Conservation (phyloP, 2,329 filamentous ascomycete genomes). For the Diaporthe ilicicola region DNA sequence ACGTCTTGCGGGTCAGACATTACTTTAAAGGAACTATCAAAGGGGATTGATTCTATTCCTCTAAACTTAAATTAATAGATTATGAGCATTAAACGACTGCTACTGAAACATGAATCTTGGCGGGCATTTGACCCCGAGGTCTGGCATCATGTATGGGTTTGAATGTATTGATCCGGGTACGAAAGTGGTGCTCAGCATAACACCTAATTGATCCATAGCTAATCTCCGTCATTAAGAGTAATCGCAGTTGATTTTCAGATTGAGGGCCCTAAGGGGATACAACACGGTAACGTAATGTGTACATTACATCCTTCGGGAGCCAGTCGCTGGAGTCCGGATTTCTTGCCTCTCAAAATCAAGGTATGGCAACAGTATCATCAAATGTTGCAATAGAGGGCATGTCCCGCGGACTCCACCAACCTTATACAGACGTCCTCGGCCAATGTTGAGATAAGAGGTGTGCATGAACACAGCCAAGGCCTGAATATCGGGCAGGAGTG, state of each 20-base stretch:
- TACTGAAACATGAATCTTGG: no score
- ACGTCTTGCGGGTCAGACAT: constrained; percentile 49
- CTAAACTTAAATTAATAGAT: background rate
- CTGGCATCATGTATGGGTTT: no score
- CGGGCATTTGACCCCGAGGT: no score
- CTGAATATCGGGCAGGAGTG: background rate
- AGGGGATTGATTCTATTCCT: background rate
- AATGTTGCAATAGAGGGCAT: background rate
- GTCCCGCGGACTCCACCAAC: background rate
- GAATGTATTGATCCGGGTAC: no score
- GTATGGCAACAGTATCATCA: background rate
- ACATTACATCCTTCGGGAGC: no score
- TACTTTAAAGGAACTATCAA: constrained; percentile 55
- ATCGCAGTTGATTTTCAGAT: no score
- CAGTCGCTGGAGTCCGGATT: no score
- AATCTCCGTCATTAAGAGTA: no score
- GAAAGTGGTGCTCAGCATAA: no score
- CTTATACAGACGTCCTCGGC: background rate
- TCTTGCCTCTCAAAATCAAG: background rate
- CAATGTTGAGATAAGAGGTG: background rate
- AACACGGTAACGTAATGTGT: no score
- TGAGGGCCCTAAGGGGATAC: no score
- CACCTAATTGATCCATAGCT: no score
- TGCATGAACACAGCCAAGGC: background rate
- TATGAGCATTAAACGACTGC: background rate